Evolutionary conservation across 2,329 filamentous ascomycete species (phyloP), one percentile per base, ranked within the genome.

Genomic region (Hortaea werneckii): DNA sequence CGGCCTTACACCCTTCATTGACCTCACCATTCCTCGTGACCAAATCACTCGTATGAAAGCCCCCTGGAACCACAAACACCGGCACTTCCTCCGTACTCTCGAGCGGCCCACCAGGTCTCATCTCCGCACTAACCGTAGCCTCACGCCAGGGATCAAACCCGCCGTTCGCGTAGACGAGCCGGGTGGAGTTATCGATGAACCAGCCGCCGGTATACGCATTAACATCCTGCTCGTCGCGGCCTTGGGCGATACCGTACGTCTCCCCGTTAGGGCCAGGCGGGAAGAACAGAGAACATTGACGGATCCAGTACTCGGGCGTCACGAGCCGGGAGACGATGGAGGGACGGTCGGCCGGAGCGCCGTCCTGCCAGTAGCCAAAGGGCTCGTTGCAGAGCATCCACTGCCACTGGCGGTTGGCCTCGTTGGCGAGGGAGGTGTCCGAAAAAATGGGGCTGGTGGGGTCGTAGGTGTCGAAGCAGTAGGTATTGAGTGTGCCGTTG

Each of bases 361-460:
- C 73, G 49, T 71, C 70, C 58, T 78, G 74, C 70, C 72, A 80
- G 60, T 71, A 77, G 45, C 65, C 73, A 46, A 77, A 73, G n/a
- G 78, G 77, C 58, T 82, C 76, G 56, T 82, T 81, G 67, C 79
- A 82, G 1, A 72, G 67, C 61, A 80, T 70, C 78, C 78, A 82
- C 6, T 67, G 58, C 77, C 77, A 82, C 50, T 78, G 75, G 0
- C 76, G 63, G 51, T 75, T 67, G 29, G 65, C 54, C 0, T 55
- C 44, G 56, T 80, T 80, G 41, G 51, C 52, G 5, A 74, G 63
- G 1, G 62, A 65, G 12, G 57, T 61, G 57, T 82, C 75, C 3
- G 70, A 74, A 61, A 67, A 81, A 2, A 75, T 51, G 0, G 71
- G 65, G 49, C 65, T 76, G 13, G 63, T 66, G 5, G 65, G 50